phyloP scores from a whole-genome alignment of 2,329 filamentous ascomycete genomes.

The Xenoacremonium recifei region DNA sequence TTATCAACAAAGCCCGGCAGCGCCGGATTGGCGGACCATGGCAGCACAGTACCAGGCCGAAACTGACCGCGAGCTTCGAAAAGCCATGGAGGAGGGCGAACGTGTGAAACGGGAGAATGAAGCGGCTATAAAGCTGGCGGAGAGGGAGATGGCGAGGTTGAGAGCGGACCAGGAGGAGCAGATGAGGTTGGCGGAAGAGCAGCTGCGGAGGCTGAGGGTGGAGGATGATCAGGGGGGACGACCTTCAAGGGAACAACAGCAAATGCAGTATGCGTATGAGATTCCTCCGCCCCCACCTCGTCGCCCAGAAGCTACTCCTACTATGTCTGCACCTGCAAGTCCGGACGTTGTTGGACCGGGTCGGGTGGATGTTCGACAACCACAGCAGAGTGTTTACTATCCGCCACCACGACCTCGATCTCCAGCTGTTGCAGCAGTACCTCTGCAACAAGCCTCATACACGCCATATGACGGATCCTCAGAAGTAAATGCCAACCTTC shows the following conservation, averaged over 20 bases:
- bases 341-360: background rate
- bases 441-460: too few relatives aligned
- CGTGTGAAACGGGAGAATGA: background rate
- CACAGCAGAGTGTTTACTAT: background rate
- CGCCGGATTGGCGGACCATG: conserved; percentile 18
- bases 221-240: background rate
- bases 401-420: background rate
- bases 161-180: conserved; percentile 5
- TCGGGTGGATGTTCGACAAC: background rate
- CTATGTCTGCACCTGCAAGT: background rate
- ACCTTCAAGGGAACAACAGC: background rate
- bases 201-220: conserved; percentile 1
- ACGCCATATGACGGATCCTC: too few relatives aligned
- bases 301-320: background rate
- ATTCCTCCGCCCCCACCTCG: background rate
- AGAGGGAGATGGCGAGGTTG: conserved; percentile 9
- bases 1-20: conserved; percentile 4
- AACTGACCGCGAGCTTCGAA: background rate
- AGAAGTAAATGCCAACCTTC: too few relatives aligned
- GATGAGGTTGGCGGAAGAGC: conserved; percentile 3
- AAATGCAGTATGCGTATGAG: background rate
- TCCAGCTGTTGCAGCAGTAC: background rate
- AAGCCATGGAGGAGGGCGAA: background rate
- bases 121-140: conserved; percentile 11
- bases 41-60: conserved; percentile 20